Conservation (phyloP, 495 filamentous ascomycete species). For the Penicillium egyptiacum region DNA sequence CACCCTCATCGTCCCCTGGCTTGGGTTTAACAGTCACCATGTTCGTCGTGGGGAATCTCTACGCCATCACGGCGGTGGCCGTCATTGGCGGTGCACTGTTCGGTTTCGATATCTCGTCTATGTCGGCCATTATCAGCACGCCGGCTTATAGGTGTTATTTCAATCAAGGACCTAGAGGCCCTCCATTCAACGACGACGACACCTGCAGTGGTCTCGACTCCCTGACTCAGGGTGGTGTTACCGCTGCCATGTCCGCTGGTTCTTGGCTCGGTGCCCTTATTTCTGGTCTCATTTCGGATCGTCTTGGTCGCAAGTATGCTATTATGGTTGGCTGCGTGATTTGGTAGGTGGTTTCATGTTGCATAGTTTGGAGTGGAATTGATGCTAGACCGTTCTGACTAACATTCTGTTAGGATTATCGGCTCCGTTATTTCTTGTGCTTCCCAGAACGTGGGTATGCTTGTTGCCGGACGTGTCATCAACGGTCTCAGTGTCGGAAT, state of each 20-base stretch:
- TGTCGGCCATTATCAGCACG: constrained; percentile 61
- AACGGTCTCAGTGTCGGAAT: constrained; percentile 79
- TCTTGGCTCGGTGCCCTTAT: constrained; percentile 70
- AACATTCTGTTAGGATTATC: constrained; percentile 42
- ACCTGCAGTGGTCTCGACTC: constrained; percentile 50
- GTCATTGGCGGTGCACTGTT: constrained; percentile 80
- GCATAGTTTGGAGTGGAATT: background rate
- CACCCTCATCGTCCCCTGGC: background rate
- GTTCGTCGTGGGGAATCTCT: constrained; percentile 62
- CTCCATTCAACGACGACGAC: constrained; percentile 32
- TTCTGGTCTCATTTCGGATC: constrained; percentile 68
- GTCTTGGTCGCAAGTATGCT: constrained; percentile 63
- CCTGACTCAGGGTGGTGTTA: constrained; percentile 59
- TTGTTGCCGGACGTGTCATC: constrained; percentile 72
- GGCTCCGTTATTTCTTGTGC: constrained; percentile 71
- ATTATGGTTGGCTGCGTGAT: constrained; percentile 65
- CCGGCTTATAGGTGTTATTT: constrained; percentile 63
- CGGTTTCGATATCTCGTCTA: constrained; percentile 79
- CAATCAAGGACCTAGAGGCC: constrained; percentile 46
- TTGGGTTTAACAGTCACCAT: constrained; percentile 23
- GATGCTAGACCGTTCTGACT: background rate
- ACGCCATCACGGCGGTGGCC: constrained; percentile 71
- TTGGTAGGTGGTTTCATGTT: constrained; percentile 46
- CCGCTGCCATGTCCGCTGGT: constrained; percentile 71
- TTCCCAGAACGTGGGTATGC: constrained; percentile 72